Conservation (phyloP, 192 early-diverging fungal genomes). For the Diversispora epigaea region DNA sequence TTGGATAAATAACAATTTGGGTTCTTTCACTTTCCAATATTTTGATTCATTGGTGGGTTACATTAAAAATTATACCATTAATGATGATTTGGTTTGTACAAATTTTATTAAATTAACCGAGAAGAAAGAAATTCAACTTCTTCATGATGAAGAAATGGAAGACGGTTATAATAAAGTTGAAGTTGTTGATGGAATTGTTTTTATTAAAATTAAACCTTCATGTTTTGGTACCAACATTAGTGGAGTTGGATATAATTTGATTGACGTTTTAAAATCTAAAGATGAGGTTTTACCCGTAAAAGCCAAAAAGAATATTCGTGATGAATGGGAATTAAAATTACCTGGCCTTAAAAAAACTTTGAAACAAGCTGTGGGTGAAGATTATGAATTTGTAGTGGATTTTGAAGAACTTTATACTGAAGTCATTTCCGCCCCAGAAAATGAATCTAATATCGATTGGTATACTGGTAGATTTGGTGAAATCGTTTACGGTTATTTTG, state of each 20-base stretch:
- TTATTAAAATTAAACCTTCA: background rate
- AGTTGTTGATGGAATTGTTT: slow-evolving; percentile 17
- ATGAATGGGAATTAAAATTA: slow-evolving; percentile 15
- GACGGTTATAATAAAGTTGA: background rate
- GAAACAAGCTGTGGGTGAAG: slow-evolving; percentile 4
- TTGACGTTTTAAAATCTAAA: slow-evolving; percentile 1
- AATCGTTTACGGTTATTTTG: slow-evolving; percentile 14
- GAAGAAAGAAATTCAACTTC: slow-evolving; percentile 9
- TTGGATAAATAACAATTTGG: background rate
- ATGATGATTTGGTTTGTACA: slow-evolving; percentile 16
- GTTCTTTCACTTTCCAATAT: slow-evolving; percentile 18
- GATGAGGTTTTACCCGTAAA: slow-evolving; percentile 9
- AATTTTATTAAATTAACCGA: slow-evolving; percentile 15
- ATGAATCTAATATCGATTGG: background rate
- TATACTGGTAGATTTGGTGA: background rate
- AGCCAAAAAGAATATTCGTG: slow-evolving; percentile 21
- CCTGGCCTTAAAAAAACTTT: background rate
- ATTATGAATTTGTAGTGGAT: slow-evolving; percentile 20
- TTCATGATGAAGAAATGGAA: slow-evolving; percentile 5
- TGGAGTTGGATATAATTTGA: slow-evolving; percentile 5
- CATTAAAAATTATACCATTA: slow-evolving; percentile 2
- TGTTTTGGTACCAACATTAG: background rate
- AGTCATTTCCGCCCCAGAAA: slow-evolving; percentile 6
- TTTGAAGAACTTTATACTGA: slow-evolving; percentile 10
- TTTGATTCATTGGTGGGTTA: slow-evolving; percentile 12